These are phyloP conservation scores for Closterium sp. DNA, from an alignment of 139 green algal genomes.

Conservation along the genomic window DNA sequence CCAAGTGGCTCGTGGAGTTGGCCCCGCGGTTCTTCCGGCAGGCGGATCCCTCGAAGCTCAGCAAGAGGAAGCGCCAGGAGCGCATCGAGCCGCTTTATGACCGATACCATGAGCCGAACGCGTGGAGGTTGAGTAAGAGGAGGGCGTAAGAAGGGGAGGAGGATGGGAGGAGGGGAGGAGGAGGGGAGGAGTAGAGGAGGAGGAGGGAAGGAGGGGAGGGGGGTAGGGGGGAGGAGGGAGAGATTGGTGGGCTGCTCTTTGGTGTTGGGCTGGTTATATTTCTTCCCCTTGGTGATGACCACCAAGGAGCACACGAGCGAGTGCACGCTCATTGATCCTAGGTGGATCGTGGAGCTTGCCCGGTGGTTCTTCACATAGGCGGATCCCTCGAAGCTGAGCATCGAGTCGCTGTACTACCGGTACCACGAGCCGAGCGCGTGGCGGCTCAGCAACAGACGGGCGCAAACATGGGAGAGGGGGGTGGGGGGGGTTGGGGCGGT, in stretches of 20 bases:
- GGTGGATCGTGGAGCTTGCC: slow-evolving; percentile 95
- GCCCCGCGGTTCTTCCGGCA: slow-evolving; percentile 94
- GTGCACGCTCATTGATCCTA: slow-evolving; percentile 86
- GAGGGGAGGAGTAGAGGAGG: too few relatives aligned
- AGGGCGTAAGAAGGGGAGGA: slow-evolving; percentile 14
- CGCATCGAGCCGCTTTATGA: slow-evolving; percentile 97
- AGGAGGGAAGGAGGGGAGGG: background rate
- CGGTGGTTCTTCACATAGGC: slow-evolving; percentile 92
- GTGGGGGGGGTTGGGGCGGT: too few relatives aligned
- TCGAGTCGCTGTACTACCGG: slow-evolving; percentile 94
- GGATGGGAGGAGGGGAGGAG: background rate
- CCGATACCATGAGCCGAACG: slow-evolving; percentile 79
- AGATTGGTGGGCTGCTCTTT: too few relatives aligned
- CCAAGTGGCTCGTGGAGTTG: slow-evolving; percentile 95
- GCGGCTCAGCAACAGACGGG: slow-evolving; percentile 43
- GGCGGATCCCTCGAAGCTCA: slow-evolving; percentile 87
- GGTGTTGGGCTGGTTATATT: slow-evolving; percentile 87
- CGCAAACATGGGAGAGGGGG: background rate
- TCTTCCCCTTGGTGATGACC: slow-evolving; percentile 70
- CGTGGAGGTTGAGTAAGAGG: slow-evolving; percentile 48
- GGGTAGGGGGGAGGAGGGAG: background rate
- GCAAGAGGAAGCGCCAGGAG: slow-evolving; percentile 87
- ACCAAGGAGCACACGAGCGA: slow-evolving; percentile 64
- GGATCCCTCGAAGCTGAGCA: slow-evolving; percentile 87
- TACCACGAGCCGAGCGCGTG: slow-evolving; percentile 78